Conservation (phyloP, 768 basidiomycete genomes). For the Pulveroboletus sp. region DNA sequence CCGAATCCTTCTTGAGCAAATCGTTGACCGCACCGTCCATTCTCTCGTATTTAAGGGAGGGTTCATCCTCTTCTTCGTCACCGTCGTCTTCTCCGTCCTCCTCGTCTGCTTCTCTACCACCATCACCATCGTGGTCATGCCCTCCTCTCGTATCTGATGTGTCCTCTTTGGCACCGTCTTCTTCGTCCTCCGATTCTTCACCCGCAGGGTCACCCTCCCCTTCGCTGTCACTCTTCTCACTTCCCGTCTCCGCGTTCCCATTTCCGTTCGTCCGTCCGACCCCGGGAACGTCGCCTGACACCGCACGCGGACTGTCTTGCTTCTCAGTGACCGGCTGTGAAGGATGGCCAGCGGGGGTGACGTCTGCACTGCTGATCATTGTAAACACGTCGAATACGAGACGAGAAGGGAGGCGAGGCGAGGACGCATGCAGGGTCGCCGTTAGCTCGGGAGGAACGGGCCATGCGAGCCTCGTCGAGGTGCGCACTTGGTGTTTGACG, state of each 20-base stretch:
- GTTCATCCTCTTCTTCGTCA: slow-evolving; percentile 84
- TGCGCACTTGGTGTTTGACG: slow-evolving; percentile 8
- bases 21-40: slow-evolving; percentile 69
- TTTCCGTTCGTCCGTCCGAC: slow-evolving; percentile 19
- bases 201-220: slow-evolving; percentile 1
- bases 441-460: background rate
- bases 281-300: background rate
- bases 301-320: background rate
- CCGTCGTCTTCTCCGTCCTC: slow-evolving; percentile 47
- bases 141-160: background rate
- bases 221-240: slow-evolving; percentile 2
- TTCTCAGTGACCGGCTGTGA: slow-evolving; percentile 2
- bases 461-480: background rate
- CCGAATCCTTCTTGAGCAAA: slow-evolving; percentile 84
- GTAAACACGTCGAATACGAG: slow-evolving; percentile 9
- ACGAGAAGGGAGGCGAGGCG: background rate
- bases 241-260: slow-evolving; percentile 1
- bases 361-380: background rate
- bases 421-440: slow-evolving; percentile 10
- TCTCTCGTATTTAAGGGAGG: slow-evolving; percentile 85
- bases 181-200: slow-evolving; percentile 5
- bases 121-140: slow-evolving; percentile 1
- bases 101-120: slow-evolving; percentile 18
- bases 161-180: background rate
- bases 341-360: background rate